Base-by-base conservation (phyloP, 2,329 filamentous ascomycete species). In the Furcasterigmium furcatum region DNA sequence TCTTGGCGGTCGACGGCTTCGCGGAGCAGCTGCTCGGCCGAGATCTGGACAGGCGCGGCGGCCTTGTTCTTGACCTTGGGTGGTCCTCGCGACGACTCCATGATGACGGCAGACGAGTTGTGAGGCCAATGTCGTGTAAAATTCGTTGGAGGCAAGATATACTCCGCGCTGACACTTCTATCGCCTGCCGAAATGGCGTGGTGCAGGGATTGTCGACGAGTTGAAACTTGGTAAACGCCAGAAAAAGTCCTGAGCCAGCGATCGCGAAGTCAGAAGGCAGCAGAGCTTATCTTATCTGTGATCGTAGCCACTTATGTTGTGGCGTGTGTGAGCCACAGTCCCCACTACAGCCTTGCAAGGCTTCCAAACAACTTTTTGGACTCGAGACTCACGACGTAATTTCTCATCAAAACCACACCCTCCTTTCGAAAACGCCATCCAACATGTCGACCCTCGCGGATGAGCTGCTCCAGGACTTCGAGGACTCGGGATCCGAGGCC, bases 41-140 rank as follows among this genome's bases (percentile, higher is more conserved):
- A 95, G 65, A 99, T 96, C 72, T 97, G 86, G 47, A 88, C 76
- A 34, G 87, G 89, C 71, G 92, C 92, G 2, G 94, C 80, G 54
- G 88, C 90, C 86, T 99, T 99, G 77, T 99, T 97, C 71, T 97
- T 97, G 76, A 99, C 94, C 80, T 91, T 79, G 12, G 94, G 92
- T 47, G 94, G 92, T 58, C 92, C 94, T 53, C 92, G 86, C 55
- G 88, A 85, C 47, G 86, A 82, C 76, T 97, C 92, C 91, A 97
- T 96, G 53, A 51, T 80, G 66, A 56, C 48, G 47, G 22, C n/a
- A 38, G 50, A 46, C 42, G 21, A 43, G 38, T 22, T 20, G 22
- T 20, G 36, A 24, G 45, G 24, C 39, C 25, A 43, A n/a, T n/a
- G n/a, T n/a, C n/a, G n/a, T n/a, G n/a, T n/a, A n/a, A n/a, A n/a